Base-by-base conservation (phyloP, 176 grass and related monocot species). In the Typha latifolia region DNA sequence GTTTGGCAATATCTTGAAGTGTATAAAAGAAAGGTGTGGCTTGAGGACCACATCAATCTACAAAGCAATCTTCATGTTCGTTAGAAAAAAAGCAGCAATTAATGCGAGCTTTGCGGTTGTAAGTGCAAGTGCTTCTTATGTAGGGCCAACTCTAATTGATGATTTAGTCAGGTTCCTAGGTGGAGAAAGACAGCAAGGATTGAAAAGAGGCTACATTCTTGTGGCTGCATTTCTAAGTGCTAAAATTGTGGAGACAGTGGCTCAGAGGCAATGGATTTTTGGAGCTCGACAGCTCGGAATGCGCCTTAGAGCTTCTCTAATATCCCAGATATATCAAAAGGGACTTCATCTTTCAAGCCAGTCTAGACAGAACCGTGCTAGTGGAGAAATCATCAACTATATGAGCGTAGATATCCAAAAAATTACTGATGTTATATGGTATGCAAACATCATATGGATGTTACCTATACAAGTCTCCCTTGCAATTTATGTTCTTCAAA, bases 341-440 rank as follows among this genome's bases (percentile, higher is more conserved):
- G 89, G 94, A 3, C 78, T 97, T 72, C 27, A 55, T 59, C 81
- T 97, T 79, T 97, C 94, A 51, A 84, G 78, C 70, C 72, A 73
- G 70, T 84, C 85, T 56, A 82, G 82, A 56, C 89, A 99, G 78
- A 83, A 84, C 43, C 89, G 93, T 74, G 87, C 86, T 3, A 99
- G 81, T 57, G 94, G 94, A 71, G 94, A 99, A 72, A 92, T 99
- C 53, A 99, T 99, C 80, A 99, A 99, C 76, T 90, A 90, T 63
- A 93, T 99, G 89, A 91, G 89, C 74, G 94, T 99, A 14, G 94
- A 99, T 85, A 81, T 99, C 71, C 94, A 93, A 73, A 87, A 86
- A 77, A 90, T 99, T 86, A 83, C 89, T 21, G 89, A 93, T 76
- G 66, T 83, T 63, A 64, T 99, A 66, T 93, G 89, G 94, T 99